A percentile compares a stretch with the other conserved stretches of the same genome.
Conservation (phyloP, 306 rosid genomes). For the Gleditsia sinensis region DNA sequence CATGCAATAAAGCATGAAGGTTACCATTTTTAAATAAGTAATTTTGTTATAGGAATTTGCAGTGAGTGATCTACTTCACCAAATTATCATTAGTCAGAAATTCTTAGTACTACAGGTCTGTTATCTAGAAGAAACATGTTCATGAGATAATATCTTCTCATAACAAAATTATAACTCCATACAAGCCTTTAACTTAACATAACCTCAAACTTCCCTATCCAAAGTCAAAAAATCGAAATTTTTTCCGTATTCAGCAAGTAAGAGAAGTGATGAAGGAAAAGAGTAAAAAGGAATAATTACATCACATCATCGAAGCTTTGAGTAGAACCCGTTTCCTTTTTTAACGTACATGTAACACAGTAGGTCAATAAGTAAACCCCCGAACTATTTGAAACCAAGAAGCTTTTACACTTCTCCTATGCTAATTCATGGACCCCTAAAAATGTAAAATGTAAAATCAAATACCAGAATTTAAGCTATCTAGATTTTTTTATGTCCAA, state of each 20-base stretch:
- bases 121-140: not conserved
- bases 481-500: not conserved
- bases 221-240: not conserved
- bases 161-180: not conserved
- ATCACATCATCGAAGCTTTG: not conserved
- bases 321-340: not conserved
- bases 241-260: not conserved
- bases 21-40: no score
- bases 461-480: not conserved
- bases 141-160: not conserved
- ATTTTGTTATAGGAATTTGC: not conserved
- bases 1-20: not conserved
- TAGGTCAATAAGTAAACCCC: not conserved
- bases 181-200: not conserved
- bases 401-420: not conserved
- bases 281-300: not conserved
- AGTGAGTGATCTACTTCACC: not conserved
- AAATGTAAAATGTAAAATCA: not conserved
- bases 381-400: conserved; percentile 9
- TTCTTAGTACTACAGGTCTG: not conserved
- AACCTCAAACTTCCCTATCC: not conserved
- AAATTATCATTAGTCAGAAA: not conserved
- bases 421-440: not conserved
- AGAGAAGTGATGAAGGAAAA: not conserved
- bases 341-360: not conserved